phyloP scores from a whole-genome alignment of 1,284 basidiomycete genomes.

The Papiliotrema fonsecae region DNA sequence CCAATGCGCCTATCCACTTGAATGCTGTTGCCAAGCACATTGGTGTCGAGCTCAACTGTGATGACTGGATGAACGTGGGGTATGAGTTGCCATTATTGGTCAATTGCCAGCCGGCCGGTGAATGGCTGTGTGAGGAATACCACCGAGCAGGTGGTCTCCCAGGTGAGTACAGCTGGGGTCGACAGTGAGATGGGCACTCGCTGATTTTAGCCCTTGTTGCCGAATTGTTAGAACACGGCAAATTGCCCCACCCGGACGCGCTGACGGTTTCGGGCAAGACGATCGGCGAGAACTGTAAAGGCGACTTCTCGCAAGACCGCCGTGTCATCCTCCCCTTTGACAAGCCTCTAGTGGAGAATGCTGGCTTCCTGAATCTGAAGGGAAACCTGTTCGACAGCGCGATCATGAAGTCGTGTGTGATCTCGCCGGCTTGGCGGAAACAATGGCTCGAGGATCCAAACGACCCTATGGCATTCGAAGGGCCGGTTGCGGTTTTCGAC shows the following conservation, averaged over 20 bases:
- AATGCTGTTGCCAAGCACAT: slow-evolving; percentile 46
- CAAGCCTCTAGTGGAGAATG: slow-evolving; percentile 36
- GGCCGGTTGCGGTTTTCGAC: slow-evolving; percentile 46
- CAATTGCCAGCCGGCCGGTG: slow-evolving; percentile 43
- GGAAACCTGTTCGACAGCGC: slow-evolving; percentile 46
- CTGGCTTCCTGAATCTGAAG: slow-evolving; percentile 46
- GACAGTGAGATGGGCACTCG: background rate
- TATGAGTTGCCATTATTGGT: slow-evolving; percentile 41
- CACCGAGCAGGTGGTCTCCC: slow-evolving; percentile 45
- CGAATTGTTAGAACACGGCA: slow-evolving; percentile 32
- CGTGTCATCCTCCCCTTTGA: slow-evolving; percentile 42
- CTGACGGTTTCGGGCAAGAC: slow-evolving; percentile 38
- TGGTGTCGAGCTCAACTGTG: slow-evolving; percentile 35
- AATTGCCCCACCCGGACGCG: slow-evolving; percentile 38
- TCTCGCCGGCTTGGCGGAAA: slow-evolving; percentile 34
- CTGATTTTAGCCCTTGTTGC: slow-evolving; percentile 31
- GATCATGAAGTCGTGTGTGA: slow-evolving; percentile 49
- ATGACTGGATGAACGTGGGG: slow-evolving; percentile 43
- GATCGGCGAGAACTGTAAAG: slow-evolving; percentile 35
- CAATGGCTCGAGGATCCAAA: slow-evolving; percentile 43
- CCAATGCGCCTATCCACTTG: slow-evolving; percentile 61
- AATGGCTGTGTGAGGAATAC: slow-evolving; percentile 46
- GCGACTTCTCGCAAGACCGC: slow-evolving; percentile 36
- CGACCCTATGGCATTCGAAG: slow-evolving; percentile 47
- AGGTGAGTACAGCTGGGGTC: slow-evolving; percentile 10